Evolutionary conservation across 352 stramenopile genomes (phyloP).

Genomic region (Globisporangium uncinulatum): DNA sequence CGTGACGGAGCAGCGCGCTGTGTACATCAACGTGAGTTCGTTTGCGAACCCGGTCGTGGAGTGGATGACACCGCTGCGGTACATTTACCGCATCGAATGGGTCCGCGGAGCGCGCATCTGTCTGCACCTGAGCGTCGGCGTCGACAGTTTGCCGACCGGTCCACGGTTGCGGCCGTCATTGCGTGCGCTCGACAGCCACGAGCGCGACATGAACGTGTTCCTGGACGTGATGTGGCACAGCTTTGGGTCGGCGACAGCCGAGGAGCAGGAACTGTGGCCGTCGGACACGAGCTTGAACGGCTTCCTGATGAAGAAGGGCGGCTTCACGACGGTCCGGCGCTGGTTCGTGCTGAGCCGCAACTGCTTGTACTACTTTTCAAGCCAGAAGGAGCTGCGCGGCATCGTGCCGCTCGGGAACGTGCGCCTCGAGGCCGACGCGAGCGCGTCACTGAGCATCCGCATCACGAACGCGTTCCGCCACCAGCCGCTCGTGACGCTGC

Average conservation of each 20-base stretch:
- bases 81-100: conserved; percentile 82
- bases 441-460: conserved; percentile 46
- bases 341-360: conserved; percentile 88
- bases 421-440: conserved; percentile 55
- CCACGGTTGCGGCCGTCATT: conserved; percentile 62
- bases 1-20: conserved; percentile 76
- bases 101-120: conserved; percentile 50
- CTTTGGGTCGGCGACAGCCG: conserved; percentile 72
- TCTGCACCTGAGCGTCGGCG: conserved; percentile 78
- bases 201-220: conserved; percentile 85
- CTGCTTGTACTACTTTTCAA: conserved; percentile 87
- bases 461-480: conserved; percentile 58
- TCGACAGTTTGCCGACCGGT: conserved; percentile 80
- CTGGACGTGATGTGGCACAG: conserved; percentile 86
- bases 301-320: conserved; percentile 78
- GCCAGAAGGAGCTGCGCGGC: conserved; percentile 70
- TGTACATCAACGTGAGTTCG: conserved; percentile 85
- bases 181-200: conserved; percentile 66
- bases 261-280: conserved; percentile 85
- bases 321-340: conserved; percentile 72
- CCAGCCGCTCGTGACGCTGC: conserved; percentile 66
- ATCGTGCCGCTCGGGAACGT: conserved; percentile 84
- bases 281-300: conserved; percentile 86
- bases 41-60: conserved; percentile 74
- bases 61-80: conserved; percentile 86